These are phyloP conservation scores for Trametes gibbosa DNA, from an alignment of 768 basidiomycete genomes.

Conservation along the genomic window DNA sequence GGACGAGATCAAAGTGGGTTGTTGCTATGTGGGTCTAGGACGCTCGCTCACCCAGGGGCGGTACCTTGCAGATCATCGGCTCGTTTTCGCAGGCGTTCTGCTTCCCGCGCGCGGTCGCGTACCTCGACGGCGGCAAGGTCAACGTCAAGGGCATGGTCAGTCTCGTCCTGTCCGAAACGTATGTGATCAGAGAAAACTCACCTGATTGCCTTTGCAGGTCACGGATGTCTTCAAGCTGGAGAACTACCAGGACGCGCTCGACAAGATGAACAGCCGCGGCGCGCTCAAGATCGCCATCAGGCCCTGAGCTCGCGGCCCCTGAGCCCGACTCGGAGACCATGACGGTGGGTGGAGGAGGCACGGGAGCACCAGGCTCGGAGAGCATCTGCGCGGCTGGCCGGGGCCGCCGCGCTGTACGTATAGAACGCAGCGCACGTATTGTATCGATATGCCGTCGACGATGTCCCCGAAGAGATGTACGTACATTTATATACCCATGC, in stretches of 20 bases:
- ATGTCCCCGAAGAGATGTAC: not conserved
- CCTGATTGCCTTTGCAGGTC: conserved; percentile 31
- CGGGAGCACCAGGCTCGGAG: too few relatives aligned
- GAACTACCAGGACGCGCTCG: conserved; percentile 63
- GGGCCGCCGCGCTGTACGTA: conserved; percentile 5
- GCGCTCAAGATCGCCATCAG: conserved; percentile 52
- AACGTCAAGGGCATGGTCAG: conserved; percentile 76
- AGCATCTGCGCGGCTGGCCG: not conserved
- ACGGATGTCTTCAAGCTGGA: conserved; percentile 58
- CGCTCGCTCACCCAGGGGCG: too few relatives aligned
- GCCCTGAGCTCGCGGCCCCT: conserved; percentile 33
- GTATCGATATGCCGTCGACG: conserved; percentile 6
- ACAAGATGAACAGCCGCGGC: conserved; percentile 62
- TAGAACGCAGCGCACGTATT: conserved; percentile 1
- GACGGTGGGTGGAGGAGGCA: too few relatives aligned
- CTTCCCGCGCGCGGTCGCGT: conserved; percentile 89
- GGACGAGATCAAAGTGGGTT: conserved; percentile 61
- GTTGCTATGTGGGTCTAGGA: not conserved
- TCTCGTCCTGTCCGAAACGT: not conserved
- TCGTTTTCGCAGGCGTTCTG: conserved; percentile 89
- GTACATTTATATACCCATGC: conserved; percentile 7
- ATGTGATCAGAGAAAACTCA: too few relatives aligned
- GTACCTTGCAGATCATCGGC: conserved; percentile 67
- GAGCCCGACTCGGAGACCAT: too few relatives aligned
- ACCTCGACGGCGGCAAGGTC: conserved; percentile 84